Conservation (phyloP, 495 filamentous ascomycete genomes). For the Annulohypoxylon maeteangense region DNA sequence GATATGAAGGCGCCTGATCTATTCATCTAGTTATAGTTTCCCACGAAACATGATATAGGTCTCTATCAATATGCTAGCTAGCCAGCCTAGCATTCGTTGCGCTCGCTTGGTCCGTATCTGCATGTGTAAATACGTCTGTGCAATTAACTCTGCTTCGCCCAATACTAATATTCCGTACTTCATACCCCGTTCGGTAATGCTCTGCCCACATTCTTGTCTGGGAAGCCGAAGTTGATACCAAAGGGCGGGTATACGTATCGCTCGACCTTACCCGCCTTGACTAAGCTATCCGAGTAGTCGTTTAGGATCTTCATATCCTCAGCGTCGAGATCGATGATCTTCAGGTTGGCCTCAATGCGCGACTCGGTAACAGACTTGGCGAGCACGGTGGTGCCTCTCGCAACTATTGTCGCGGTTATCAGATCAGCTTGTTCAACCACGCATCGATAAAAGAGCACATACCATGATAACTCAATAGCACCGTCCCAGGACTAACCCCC, state of each 20-base stretch:
- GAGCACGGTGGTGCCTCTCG: slow-evolving; percentile 76
- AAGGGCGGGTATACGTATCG: slow-evolving; percentile 84
- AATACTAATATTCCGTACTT: background rate
- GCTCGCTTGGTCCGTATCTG: no score
- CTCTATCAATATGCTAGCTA: background rate
- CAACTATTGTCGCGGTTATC: slow-evolving; percentile 57
- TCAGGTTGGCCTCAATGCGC: slow-evolving; percentile 78
- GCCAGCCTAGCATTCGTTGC: background rate
- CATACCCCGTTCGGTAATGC: slow-evolving; percentile 42
- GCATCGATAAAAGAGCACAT: slow-evolving; percentile 48
- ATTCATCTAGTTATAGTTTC: background rate
- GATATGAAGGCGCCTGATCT: background rate
- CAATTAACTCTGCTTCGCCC: background rate
- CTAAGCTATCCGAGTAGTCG: slow-evolving; percentile 67
- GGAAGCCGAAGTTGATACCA: slow-evolving; percentile 80
- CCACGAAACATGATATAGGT: background rate
- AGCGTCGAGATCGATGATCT: slow-evolving; percentile 72
- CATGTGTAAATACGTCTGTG: no score
- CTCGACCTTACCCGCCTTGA: slow-evolving; percentile 68
- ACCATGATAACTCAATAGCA: slow-evolving; percentile 82
- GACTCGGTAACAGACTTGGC: slow-evolving; percentile 81
- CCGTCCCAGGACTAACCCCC: slow-evolving; percentile 66
- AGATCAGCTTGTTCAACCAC: slow-evolving; percentile 27
- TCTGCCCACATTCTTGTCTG: slow-evolving; percentile 66
- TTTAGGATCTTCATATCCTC: slow-evolving; percentile 72